Evolutionary conservation across 2,329 filamentous ascomycete species (phyloP), one percentile per base, ranked within the genome.

Genomic region (Fusarium camptoceras): DNA sequence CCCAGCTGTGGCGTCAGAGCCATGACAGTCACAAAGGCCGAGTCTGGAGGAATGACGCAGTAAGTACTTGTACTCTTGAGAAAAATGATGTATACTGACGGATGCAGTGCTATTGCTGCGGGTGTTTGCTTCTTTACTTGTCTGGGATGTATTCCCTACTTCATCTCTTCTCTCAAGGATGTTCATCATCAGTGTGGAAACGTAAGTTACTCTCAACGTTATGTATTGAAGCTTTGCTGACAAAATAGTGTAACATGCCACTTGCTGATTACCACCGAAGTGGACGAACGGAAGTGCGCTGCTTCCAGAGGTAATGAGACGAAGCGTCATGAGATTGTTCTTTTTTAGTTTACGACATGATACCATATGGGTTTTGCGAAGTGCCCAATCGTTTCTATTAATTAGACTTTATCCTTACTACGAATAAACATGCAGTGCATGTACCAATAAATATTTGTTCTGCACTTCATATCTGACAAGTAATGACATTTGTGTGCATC

Each of bases 221-320:
- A n/a, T n/a, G n/a, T n/a, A n/a, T n/a, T n/a, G n/a, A n/a, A n/a
- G n/a, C n/a, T 22, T 8, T 27, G 10, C 50, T 68, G 6, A 71
- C 27, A 20, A 2, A 20, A 46, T 4, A 75, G 73, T 75, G 73
- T 31, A 59, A 55, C 3, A 51, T 68, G 22, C 54, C 57, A 6
- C 68, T 75, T 15, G 73, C 73, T 20, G 57, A 54, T 31, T 75
- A 55, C 46, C 73, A 75, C 25, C 68, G 68, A 12, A 68, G 70
- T 25, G 68, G 70, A 6, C 60, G 62, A 9, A 74, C 66, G 27
- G 72, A 75, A 47, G 70, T 74, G 2, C 47, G 60, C 16, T 55
- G 44, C 16, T 67, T 46, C 18, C 22, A 55, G 34, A 62, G 51
- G 34, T 70, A 57, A 59, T 39, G 14, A 20, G 8, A 4, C 2